Evolutionary conservation across 331 rosid species (phyloP).

Genomic region (Rosa hybrid): DNA sequence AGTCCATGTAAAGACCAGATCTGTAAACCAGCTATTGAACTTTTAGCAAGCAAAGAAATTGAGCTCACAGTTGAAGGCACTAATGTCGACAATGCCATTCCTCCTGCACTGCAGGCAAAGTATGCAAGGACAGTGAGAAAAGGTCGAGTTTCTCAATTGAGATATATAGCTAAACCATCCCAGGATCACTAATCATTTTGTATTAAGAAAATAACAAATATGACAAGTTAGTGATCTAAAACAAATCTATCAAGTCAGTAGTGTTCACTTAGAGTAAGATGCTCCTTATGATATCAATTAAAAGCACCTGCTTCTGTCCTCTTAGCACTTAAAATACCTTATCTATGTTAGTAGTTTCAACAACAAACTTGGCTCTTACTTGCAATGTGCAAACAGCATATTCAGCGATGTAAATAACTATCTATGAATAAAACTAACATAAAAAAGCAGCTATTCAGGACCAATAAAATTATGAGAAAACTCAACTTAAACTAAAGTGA

Average conservation of each 20-base stretch:
- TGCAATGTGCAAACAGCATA: background rate
- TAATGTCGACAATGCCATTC: conserved; percentile 93
- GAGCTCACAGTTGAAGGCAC: conserved; percentile 95
- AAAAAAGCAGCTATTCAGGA: background rate
- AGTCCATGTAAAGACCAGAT: conserved; percentile 99
- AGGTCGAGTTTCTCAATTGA: background rate
- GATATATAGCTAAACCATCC: conserved; percentile 1
- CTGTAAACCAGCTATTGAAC: conserved; percentile 77
- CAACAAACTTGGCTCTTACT: background rate
- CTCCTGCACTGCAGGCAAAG: conserved; percentile 92
- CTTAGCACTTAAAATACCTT: background rate
- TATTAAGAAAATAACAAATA: background rate
- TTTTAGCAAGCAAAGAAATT: conserved; percentile 75
- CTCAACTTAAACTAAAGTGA: background rate
- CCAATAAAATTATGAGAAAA: background rate
- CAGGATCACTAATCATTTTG: background rate
- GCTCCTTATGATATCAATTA: background rate
- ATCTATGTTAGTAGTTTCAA: background rate
- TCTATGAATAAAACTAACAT: background rate
- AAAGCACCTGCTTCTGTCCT: background rate
- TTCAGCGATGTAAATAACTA: background rate
- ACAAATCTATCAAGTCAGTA: background rate
- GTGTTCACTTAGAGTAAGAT: background rate
- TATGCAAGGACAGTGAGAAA: conserved; percentile 17
- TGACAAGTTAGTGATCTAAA: background rate